Evolutionary conservation across 2,329 filamentous ascomycete genomes (phyloP).

Genomic region (Helotiales sp.): DNA sequence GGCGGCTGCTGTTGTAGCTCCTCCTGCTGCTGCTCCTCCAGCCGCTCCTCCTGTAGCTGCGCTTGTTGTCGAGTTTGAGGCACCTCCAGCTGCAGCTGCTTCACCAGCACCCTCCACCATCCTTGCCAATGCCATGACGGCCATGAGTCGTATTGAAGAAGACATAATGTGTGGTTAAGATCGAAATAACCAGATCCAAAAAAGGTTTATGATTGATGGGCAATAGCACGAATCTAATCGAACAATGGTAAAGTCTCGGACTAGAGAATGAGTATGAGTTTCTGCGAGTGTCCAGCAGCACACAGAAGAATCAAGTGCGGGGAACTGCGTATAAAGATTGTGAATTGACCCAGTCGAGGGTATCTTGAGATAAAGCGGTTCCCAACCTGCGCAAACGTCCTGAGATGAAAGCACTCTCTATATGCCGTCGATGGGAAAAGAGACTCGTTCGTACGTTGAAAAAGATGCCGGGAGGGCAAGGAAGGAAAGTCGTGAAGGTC

Average conservation of each 20-base stretch:
- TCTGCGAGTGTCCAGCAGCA: constrained; percentile 26
- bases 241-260: constrained; percentile 1
- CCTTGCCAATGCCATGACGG: constrained; percentile 23
- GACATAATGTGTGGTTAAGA: constrained; percentile 19
- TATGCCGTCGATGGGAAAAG: not conserved
- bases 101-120: constrained; percentile 18
- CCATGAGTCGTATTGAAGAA: constrained; percentile 22
- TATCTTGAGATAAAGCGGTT: not conserved
- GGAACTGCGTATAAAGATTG: constrained; percentile 12
- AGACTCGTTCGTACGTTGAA: not conserved
- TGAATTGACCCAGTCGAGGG: constrained; percentile 7
- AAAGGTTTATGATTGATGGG: not conserved
- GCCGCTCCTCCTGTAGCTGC: constrained; percentile 9
- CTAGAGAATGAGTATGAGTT: constrained; percentile 3
- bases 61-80: constrained; percentile 15
- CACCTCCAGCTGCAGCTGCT: constrained; percentile 13
- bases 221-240: not conserved
- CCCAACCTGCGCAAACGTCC: not conserved
- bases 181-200: not conserved
- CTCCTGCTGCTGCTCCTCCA: constrained; percentile 17
- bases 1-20: constrained; percentile 14
- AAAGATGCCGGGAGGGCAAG: not conserved
- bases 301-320: constrained; percentile 19
- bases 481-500: not conserved
- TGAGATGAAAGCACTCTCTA: constrained; percentile 1